These are phyloP conservation scores for Pleurotus giganteus DNA, from an alignment of 768 basidiomycete genomes.

Conservation along the genomic window DNA sequence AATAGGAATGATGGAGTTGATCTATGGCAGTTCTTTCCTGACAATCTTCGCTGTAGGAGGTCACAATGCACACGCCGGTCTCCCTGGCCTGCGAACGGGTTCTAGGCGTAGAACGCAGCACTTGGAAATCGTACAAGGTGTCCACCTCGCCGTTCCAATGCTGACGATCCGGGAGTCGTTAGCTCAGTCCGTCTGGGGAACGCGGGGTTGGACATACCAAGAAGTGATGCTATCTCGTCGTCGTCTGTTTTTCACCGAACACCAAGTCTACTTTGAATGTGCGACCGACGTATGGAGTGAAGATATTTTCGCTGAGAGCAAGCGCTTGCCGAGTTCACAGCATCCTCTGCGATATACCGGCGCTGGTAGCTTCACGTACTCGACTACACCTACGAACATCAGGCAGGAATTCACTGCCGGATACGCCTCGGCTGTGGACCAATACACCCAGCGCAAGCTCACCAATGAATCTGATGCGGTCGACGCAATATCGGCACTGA, in stretches of 20 bases:
- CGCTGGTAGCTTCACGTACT: not conserved
- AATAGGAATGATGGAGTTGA: not conserved
- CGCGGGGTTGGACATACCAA: constrained; percentile 1
- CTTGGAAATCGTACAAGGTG: not conserved
- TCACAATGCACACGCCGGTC: not conserved
- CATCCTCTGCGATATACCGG: not conserved
- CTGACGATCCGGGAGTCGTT: not conserved
- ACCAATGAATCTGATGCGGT: constrained; percentile 1
- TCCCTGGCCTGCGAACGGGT: not conserved
- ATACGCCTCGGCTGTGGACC: not conserved
- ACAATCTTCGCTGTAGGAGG: not conserved
- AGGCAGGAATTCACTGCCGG: not conserved
- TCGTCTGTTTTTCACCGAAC: not conserved
- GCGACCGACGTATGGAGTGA: not conserved
- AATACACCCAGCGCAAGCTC: not conserved
- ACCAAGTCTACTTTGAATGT: constrained; percentile 2
- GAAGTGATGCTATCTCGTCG: constrained; percentile 3
- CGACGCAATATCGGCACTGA: constrained; percentile 6
- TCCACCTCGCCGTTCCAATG: not conserved
- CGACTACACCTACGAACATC: not conserved
- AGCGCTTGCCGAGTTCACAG: not conserved
- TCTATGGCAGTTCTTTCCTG: not conserved
- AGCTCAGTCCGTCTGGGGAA: constrained; percentile 2
- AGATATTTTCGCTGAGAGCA: not conserved
- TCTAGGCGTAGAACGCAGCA: not conserved